Percentiles rank a stretch among this genome's conserved stretches.
Evolutionary conservation across 352 stramenopile species (phyloP).

Genomic region (Hyaloperonospora brassicae): DNA sequence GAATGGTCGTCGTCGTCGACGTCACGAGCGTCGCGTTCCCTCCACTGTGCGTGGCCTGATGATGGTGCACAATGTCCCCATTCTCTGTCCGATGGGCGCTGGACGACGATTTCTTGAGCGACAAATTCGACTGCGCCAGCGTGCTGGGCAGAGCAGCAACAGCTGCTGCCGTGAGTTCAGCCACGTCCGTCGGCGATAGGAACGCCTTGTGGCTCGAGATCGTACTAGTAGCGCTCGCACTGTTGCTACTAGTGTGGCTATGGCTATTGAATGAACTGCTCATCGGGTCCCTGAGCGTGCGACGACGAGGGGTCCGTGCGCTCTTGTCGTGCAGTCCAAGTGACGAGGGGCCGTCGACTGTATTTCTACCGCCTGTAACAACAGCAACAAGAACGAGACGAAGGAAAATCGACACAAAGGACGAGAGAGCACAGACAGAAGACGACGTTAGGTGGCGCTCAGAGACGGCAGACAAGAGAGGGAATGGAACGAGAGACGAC

Average conservation of each 20-base stretch:
- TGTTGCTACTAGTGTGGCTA: no score
- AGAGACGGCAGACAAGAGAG: background rate
- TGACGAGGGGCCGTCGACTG: background rate
- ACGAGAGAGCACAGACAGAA: slow-evolving; percentile 14
- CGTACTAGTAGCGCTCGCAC: background rate
- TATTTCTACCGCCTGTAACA: background rate
- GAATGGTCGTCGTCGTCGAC: slow-evolving; percentile 73
- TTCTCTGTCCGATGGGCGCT: slow-evolving; percentile 59
- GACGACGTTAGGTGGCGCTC: slow-evolving; percentile 2
- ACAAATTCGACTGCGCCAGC: slow-evolving; percentile 43
- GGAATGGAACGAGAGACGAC: background rate
- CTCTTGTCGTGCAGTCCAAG: background rate
- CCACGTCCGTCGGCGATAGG: slow-evolving; percentile 65
- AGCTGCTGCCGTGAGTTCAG: slow-evolving; percentile 62
- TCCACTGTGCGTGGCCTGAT: slow-evolving; percentile 62
- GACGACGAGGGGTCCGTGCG: no score
- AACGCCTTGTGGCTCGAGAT: slow-evolving; percentile 49
- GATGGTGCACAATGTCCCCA: slow-evolving; percentile 68
- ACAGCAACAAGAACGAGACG: no score
- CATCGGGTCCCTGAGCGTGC: slow-evolving; percentile 21
- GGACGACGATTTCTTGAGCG: slow-evolving; percentile 40
- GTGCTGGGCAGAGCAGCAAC: slow-evolving; percentile 59
- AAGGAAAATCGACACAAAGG: background rate
- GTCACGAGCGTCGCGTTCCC: slow-evolving; percentile 68
- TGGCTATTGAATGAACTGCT: slow-evolving; percentile 36